Conservation (phyloP, 2,329 filamentous ascomycete genomes). For the Neoarthrinium moseri region DNA sequence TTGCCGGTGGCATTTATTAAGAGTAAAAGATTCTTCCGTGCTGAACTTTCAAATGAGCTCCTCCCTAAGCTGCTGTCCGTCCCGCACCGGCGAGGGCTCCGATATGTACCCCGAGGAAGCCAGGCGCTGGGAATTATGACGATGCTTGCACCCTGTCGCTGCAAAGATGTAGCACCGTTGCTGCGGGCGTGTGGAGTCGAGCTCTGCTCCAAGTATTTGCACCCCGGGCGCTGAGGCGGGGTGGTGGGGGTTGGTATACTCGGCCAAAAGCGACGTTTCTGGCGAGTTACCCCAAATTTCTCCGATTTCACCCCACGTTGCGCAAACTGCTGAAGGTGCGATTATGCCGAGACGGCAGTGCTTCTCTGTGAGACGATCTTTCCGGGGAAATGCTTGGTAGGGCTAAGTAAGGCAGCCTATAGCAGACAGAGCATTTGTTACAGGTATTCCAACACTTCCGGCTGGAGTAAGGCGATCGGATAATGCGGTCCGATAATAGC, state of each 20-base stretch:
- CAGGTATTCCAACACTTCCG: too few species aligned
- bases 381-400: too few species aligned
- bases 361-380: too few species aligned
- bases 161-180: constrained; percentile 3
- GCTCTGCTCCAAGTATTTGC: not conserved
- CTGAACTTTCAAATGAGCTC: not conserved
- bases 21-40: too few species aligned
- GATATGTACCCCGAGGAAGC: constrained; percentile 4
- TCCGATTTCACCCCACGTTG: constrained; percentile 7
- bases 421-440: too few species aligned
- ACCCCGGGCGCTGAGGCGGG: too few species aligned
- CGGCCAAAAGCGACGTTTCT: constrained; percentile 8
- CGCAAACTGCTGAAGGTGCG: too few species aligned
- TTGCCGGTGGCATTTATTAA: not conserved
- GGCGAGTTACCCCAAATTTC: constrained; percentile 8
- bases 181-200: constrained; percentile 2
- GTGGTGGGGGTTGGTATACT: not conserved
- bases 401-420: too few species aligned
- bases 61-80: not conserved
- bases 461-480: too few species aligned
- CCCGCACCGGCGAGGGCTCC: not conserved
- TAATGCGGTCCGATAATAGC: too few species aligned
- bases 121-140: not conserved
- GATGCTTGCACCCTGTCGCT: constrained; percentile 3
- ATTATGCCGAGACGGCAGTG: too few species aligned